phyloP scores from a whole-genome alignment of 768 basidiomycete genomes.

The Suillus decipiens region DNA sequence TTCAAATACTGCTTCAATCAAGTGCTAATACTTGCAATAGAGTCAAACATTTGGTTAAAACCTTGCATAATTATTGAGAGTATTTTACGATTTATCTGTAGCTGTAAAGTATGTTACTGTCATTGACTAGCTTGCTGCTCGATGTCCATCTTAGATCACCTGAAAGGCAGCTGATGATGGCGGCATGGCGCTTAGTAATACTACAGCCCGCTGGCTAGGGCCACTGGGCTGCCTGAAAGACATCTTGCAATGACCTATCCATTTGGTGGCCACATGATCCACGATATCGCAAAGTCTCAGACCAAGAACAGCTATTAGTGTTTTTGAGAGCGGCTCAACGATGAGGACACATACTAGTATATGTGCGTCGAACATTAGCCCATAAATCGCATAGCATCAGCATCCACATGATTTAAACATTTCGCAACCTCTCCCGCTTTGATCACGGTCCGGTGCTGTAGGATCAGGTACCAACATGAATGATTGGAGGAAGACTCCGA shows the following conservation, averaged over 20 bases:
- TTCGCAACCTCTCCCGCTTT: conserved; percentile 76
- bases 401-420: conserved; percentile 64
- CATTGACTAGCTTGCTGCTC: background rate
- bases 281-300: background rate
- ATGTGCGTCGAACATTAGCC: conserved; percentile 42
- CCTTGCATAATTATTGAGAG: background rate
- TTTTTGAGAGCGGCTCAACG: background rate
- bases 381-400: conserved; percentile 81
- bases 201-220: background rate
- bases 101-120: conserved; percentile 6
- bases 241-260: background rate
- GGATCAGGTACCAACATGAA: conserved; percentile 84
- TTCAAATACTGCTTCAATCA: background rate
- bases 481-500: conserved; percentile 75
- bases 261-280: background rate
- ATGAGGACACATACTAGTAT: background rate
- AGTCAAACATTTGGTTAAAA: conserved; percentile 88
- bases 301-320: background rate
- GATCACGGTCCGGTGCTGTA: conserved; percentile 50
- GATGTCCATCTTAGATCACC: background rate
- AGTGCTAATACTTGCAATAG: conserved; percentile 34
- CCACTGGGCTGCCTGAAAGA: background rate
- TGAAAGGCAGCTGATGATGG: background rate
- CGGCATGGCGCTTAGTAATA: background rate
- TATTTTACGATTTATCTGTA: conserved; percentile 9